phyloP scores from a whole-genome alignment of 2,329 filamentous ascomycete species.

The Diaporthe citrichinensis region DNA sequence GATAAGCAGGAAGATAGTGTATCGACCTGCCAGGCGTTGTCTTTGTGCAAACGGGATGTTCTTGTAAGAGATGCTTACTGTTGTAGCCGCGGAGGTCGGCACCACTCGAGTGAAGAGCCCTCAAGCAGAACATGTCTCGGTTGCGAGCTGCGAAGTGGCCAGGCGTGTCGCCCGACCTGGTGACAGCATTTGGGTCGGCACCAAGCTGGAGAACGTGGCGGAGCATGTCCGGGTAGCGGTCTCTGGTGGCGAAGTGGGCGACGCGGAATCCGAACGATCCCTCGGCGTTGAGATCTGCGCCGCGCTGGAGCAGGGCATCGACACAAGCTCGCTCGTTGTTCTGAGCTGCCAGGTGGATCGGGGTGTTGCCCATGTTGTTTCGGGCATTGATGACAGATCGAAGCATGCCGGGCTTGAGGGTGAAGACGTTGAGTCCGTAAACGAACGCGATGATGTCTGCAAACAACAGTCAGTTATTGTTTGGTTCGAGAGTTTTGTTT shows the following conservation, averaged over 20 bases:
- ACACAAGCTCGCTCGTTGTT: not conserved
- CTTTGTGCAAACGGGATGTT: not conserved
- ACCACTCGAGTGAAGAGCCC: not conserved
- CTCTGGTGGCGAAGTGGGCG: not conserved
- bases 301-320: not conserved
- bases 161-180: not conserved
- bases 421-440: not conserved
- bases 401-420: not conserved
- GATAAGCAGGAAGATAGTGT: not conserved
- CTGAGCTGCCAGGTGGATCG: not conserved
- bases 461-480: not conserved
- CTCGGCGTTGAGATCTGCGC: not conserved
- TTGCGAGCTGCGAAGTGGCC: not conserved
- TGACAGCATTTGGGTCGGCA: not conserved
- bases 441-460: not conserved
- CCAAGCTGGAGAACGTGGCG: not conserved
- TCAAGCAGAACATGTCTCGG: not conserved
- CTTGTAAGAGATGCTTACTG: not conserved
- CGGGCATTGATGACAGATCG: not conserved
- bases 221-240: not conserved
- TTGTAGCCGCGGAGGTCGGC: not conserved
- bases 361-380: not conserved
- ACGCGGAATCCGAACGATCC: not conserved
- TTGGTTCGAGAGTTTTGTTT: not conserved
- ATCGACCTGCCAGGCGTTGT: not conserved